phyloP scores from a whole-genome alignment of 108 stramenopile species.

The Aureococcus anophagefferens region DNA sequence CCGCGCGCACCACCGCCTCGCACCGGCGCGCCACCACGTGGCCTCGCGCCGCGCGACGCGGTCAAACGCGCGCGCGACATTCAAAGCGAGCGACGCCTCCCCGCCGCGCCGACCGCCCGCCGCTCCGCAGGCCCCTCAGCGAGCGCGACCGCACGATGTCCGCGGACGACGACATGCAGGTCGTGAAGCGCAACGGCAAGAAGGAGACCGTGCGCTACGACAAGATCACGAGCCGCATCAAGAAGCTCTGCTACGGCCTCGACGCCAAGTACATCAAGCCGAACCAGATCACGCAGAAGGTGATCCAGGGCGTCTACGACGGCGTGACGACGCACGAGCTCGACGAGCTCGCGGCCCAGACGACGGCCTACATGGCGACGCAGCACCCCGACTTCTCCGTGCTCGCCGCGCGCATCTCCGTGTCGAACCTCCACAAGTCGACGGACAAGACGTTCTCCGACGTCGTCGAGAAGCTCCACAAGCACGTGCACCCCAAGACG shows the following conservation, averaged over 20 bases:
- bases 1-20: no score
- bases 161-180: slow-evolving; percentile 25
- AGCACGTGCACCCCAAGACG: slow-evolving; percentile 84
- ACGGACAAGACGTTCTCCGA: slow-evolving; percentile 83
- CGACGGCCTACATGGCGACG: slow-evolving; percentile 93
- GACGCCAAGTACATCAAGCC: slow-evolving; percentile 65
- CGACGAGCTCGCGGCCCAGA: slow-evolving; percentile 98
- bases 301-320: slow-evolving; percentile 96
- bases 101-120: no score
- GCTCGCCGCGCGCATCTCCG: slow-evolving; percentile 93
- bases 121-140: no score
- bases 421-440: slow-evolving; percentile 94
- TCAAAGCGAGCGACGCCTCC: no score
- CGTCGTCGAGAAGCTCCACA: slow-evolving; percentile 59
- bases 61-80: no score
- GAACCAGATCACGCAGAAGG: slow-evolving; percentile 88
- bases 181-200: slow-evolving; percentile 47
- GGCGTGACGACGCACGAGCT: slow-evolving; percentile 93
- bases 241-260: slow-evolving; percentile 52
- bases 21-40: no score
- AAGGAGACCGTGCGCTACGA: slow-evolving; percentile 49
- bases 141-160: no score
- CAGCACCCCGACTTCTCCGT: slow-evolving; percentile 96
- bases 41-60: no score
- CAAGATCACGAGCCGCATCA: slow-evolving; percentile 51